A percentile compares a stretch with the other conserved stretches of the same genome.
Evolutionary conservation across 139 green algal species (phyloP).

Genomic region (Chlamydomonas eustigma): DNA sequence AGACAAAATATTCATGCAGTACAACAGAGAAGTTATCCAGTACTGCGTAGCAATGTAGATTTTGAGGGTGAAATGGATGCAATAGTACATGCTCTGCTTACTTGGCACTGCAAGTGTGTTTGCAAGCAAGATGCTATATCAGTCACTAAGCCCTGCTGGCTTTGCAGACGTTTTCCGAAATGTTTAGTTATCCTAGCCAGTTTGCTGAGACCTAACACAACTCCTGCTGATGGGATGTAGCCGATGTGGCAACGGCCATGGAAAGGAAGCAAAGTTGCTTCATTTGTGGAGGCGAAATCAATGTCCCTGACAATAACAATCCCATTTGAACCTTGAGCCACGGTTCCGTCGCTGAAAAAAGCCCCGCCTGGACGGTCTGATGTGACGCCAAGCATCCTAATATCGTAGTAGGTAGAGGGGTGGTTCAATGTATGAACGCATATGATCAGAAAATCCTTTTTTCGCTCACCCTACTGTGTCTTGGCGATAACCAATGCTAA

Average conservation of each 20-base stretch:
- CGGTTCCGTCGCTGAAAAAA: conserved; percentile 74
- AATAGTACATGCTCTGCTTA: no score
- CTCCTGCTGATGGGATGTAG: conserved; percentile 76
- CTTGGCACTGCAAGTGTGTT: conserved; percentile 25
- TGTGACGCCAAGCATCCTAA: conserved; percentile 31
- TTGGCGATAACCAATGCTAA: conserved; percentile 59
- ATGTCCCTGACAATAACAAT: conserved; percentile 90
- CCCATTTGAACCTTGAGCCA: conserved; percentile 41
- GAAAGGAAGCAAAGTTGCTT: conserved; percentile 84
- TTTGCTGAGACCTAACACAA: conserved; percentile 83
- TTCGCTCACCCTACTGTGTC: conserved; percentile 41
- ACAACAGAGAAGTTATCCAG: no score
- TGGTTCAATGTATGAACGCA: neutral
- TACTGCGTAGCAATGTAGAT: no score
- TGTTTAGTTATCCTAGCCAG: conserved; percentile 76
- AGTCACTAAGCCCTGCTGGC: conserved; percentile 55
- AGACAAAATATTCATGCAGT: no score
- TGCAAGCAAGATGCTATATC: conserved; percentile 50
- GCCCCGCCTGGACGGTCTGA: conserved; percentile 50
- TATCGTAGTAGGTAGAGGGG: no score
- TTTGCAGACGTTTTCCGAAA: conserved; percentile 71
- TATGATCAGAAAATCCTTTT: neutral
- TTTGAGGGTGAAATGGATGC: no score
- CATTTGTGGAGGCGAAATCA: conserved; percentile 73
- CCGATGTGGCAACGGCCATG: conserved; percentile 85